Percentiles rank a stretch among this genome's conserved stretches.
phyloP scores from a whole-genome alignment of 2,329 filamentous ascomycete genomes.

The Amesomyces nigricolor region DNA sequence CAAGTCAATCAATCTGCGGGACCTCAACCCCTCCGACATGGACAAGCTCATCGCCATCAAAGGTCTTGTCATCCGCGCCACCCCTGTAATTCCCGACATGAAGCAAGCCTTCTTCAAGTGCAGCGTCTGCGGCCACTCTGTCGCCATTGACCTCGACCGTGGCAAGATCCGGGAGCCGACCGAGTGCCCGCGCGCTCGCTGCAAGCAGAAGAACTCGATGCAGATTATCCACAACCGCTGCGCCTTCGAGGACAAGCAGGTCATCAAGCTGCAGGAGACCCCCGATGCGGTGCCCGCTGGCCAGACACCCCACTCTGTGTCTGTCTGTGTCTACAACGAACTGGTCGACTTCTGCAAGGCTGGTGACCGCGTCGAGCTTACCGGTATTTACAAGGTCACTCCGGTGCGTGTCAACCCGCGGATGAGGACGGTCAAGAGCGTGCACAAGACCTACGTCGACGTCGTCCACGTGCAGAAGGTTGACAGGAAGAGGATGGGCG shows the following conservation, averaged over 20 bases:
- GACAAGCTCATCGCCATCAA: constrained; percentile 95
- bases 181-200: constrained; percentile 89
- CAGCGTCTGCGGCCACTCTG: constrained; percentile 84
- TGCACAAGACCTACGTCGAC: constrained; percentile 98
- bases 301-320: constrained; percentile 89
- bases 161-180: constrained; percentile 96
- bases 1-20: constrained; percentile 80
- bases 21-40: constrained; percentile 92
- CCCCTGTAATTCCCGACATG: constrained; percentile 97
- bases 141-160: constrained; percentile 86
- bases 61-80: constrained; percentile 90
- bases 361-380: constrained; percentile 88
- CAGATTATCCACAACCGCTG: constrained; percentile 94
- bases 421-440: constrained; percentile 84
- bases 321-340: constrained; percentile 81
- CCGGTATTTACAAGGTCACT: constrained; percentile 90
- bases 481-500: constrained; percentile 89
- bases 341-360: constrained; percentile 84
- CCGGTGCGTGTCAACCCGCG: constrained; percentile 91
- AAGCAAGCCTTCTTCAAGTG: constrained; percentile 98
- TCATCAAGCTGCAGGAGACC: constrained; percentile 95
- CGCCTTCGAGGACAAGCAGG: constrained; percentile 96
- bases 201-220: constrained; percentile 96
- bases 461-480: constrained; percentile 94
- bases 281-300: constrained; percentile 98